Evolutionary conservation across 2,329 filamentous ascomycete genomes (phyloP).

Genomic region (Juglanconis juglandina): DNA sequence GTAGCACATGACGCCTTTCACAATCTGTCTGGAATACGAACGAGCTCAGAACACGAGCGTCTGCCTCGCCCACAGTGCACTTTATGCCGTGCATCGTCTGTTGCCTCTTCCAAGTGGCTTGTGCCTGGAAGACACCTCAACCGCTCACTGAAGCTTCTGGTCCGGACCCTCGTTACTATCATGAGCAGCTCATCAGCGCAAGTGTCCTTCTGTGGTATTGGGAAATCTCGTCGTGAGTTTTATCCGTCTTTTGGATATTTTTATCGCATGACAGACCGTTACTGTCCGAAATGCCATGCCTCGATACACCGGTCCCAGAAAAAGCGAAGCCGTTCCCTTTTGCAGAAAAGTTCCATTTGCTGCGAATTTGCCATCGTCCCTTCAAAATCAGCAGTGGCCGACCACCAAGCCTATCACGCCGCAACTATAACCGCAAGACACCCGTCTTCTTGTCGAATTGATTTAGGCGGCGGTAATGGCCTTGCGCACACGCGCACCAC

Average conservation of each 20-base stretch:
- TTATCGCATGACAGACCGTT: slow-evolving; percentile 19
- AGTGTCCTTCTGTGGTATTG: slow-evolving; percentile 10
- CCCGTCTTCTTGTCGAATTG: slow-evolving; percentile 1
- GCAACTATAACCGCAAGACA: slow-evolving; percentile 20
- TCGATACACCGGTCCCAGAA: slow-evolving; percentile 21
- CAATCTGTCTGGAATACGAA: too few relatives aligned
- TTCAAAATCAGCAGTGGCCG: slow-evolving; percentile 9
- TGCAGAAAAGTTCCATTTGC: slow-evolving; percentile 17
- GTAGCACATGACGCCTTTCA: too few relatives aligned
- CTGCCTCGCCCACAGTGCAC: background rate
- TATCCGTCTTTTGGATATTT: slow-evolving; percentile 19
- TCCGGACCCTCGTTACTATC: background rate
- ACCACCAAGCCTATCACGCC: slow-evolving; percentile 35
- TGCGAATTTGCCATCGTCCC: slow-evolving; percentile 7
- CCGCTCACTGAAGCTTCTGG: background rate
- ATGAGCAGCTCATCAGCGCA: background rate
- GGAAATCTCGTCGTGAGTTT: slow-evolving; percentile 19
- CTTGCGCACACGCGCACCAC: slow-evolving; percentile 65
- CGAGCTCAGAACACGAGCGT: too few relatives aligned
- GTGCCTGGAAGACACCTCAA: background rate
- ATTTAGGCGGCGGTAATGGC: slow-evolving; percentile 63
- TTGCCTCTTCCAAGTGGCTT: slow-evolving; percentile 5
- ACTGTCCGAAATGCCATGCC: slow-evolving; percentile 21
- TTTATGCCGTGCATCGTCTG: background rate
- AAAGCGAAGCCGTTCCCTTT: slow-evolving; percentile 20